phyloP scores from a whole-genome alignment of 1,284 basidiomycete species.

The Cutaneotrichosporon curvatum region DNA sequence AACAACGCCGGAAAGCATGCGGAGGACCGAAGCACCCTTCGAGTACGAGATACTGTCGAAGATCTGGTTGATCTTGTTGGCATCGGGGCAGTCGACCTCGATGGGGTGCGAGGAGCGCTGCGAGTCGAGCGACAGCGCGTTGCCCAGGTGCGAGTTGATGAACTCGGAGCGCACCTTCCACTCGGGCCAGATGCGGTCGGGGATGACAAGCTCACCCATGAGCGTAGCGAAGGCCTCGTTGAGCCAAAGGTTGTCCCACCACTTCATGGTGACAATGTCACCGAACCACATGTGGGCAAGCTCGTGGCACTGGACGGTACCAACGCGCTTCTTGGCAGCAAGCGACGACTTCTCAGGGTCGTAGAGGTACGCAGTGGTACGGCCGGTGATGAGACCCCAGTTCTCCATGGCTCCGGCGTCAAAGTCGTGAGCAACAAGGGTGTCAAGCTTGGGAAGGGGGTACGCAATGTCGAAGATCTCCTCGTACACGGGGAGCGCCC shows the following conservation, averaged over 20 bases:
- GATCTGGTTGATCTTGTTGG: constrained; percentile 80
- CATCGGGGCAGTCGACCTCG: constrained; percentile 84
- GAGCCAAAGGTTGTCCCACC: constrained; percentile 80
- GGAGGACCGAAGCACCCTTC: constrained; percentile 78
- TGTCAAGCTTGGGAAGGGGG: constrained; percentile 88
- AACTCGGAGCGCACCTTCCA: constrained; percentile 53
- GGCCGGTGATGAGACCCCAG: constrained; percentile 87
- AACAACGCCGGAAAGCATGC: constrained; percentile 84
- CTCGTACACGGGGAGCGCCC: constrained; percentile 87
- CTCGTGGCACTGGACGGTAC: constrained; percentile 51
- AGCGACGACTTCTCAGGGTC: constrained; percentile 72
- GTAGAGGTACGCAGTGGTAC: constrained; percentile 74
- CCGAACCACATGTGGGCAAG: constrained; percentile 61
- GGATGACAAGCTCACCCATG: constrained; percentile 83
- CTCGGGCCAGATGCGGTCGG: constrained; percentile 58
- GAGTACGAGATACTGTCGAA: constrained; percentile 80
- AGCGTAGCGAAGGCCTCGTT: constrained; percentile 73
- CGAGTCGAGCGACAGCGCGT: constrained; percentile 73
- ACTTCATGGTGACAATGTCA: constrained; percentile 85
- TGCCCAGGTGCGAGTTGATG: constrained; percentile 51
- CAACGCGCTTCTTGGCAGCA: constrained; percentile 70
- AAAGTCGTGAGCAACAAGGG: constrained; percentile 73
- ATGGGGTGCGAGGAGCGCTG: constrained; percentile 92
- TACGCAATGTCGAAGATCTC: constrained; percentile 83
- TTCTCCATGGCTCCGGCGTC: constrained; percentile 95